Evolutionary conservation across 176 grass and related monocot species (phyloP).

Genomic region (Chrysopogon serrulatus): DNA sequence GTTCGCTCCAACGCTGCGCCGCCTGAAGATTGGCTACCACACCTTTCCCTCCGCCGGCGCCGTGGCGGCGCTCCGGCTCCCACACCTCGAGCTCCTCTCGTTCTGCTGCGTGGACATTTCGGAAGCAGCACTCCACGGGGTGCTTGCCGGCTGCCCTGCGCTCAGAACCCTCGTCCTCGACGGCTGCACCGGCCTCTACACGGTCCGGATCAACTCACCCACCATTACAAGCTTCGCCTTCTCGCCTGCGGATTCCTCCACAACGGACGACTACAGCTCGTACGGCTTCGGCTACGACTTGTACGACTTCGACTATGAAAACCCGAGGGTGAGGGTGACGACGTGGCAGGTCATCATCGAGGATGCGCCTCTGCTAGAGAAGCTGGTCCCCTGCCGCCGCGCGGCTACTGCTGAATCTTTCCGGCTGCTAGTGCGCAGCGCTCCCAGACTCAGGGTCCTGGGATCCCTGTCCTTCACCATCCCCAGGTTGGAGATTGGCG

Average conservation of each 20-base stretch:
- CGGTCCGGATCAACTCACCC: background rate
- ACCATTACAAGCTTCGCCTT: background rate
- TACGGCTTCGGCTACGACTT: no score
- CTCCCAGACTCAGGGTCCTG: background rate
- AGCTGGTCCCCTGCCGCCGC: no score
- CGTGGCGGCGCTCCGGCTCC: background rate
- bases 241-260: background rate
- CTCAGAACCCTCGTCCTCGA: background rate
- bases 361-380: background rate
- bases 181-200: background rate
- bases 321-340: no score
- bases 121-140: background rate
- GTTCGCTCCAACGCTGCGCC: background rate
- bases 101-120: background rate
- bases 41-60: background rate
- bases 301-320: no score
- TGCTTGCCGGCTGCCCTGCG: constrained; percentile 8
- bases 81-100: background rate
- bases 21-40: background rate
- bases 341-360: background rate
- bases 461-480: background rate
- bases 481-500: background rate
- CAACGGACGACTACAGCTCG: no score
- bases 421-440: background rate
- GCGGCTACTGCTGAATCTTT: background rate